Evolutionary conservation across 352 stramenopile genomes (phyloP).

Genomic region (Phytopythium montanum): DNA sequence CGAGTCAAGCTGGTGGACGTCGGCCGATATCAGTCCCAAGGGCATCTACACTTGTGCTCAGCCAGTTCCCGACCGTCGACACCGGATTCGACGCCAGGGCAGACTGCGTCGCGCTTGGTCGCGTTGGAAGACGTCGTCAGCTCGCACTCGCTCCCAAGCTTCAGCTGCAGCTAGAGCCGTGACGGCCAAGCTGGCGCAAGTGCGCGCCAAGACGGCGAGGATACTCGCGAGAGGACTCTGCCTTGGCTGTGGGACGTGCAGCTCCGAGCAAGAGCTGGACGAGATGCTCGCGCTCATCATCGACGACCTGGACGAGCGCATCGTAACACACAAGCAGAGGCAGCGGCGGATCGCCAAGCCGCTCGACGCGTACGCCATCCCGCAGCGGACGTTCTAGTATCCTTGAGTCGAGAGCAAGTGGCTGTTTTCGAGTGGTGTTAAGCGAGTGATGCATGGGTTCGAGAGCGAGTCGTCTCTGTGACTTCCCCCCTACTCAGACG

Average conservation of each 20-base stretch:
- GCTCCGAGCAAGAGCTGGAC: neutral
- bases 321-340: neutral
- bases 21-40: too few relatives aligned
- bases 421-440: neutral
- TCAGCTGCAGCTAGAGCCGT: neutral
- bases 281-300: neutral
- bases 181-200: neutral
- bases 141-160: neutral
- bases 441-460: too few relatives aligned
- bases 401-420: neutral
- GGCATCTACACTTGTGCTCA: too few relatives aligned
- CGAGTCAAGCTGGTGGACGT: too few relatives aligned
- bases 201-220: neutral
- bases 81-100: neutral
- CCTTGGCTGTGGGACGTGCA: neutral
- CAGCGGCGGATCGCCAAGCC: neutral
- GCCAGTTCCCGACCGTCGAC: too few relatives aligned
- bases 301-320: neutral
- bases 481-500: constrained; percentile 20
- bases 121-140: neutral
- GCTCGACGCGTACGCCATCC: neutral
- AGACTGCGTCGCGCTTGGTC: neutral
- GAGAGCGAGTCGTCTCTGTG: too few relatives aligned
- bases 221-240: neutral
- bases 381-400: neutral